Evolutionary conservation across 441 rosid genomes (phyloP).

Genomic region (Arabidopsis hybrid): DNA sequence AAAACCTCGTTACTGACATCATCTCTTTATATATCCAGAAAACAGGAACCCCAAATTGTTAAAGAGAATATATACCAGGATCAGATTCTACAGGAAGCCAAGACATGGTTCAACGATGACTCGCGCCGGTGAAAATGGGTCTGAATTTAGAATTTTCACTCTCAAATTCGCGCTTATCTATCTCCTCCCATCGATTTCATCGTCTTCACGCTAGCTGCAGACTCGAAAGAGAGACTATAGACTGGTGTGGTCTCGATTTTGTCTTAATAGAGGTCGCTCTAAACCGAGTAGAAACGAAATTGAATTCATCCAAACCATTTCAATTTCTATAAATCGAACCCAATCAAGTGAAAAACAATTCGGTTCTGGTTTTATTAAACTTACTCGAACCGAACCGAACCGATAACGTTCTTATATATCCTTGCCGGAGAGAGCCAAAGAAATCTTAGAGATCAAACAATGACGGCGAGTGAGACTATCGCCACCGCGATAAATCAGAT

Average conservation of each 20-base stretch:
- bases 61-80: slow-evolving; percentile 38
- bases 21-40: not conserved
- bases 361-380: not conserved
- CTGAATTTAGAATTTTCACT: slow-evolving; percentile 10
- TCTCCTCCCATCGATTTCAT: slow-evolving; percentile 16
- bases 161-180: slow-evolving; percentile 11
- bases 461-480: slow-evolving; percentile 51
- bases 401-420: not conserved
- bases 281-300: slow-evolving; percentile 15
- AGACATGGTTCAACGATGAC: slow-evolving; percentile 35
- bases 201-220: slow-evolving; percentile 14
- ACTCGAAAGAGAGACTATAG: slow-evolving; percentile 1
- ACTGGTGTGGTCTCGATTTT: slow-evolving; percentile 17
- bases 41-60: slow-evolving; percentile 1
- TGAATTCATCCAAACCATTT: not conserved
- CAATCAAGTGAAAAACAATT: not conserved
- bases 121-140: slow-evolving; percentile 22
- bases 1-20: not conserved
- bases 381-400: slow-evolving; percentile 8
- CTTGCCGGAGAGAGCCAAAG: slow-evolving; percentile 7
- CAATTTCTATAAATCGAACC: not conserved
- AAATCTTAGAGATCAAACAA: slow-evolving; percentile 13
- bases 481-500: slow-evolving; percentile 62
- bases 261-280: not conserved
- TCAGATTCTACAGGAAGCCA: slow-evolving; percentile 49